Percentiles rank a stretch among this genome's conserved stretches.
Conservation (phyloP, 352 stramenopile species). For the Globisporangium nodosum region DNA sequence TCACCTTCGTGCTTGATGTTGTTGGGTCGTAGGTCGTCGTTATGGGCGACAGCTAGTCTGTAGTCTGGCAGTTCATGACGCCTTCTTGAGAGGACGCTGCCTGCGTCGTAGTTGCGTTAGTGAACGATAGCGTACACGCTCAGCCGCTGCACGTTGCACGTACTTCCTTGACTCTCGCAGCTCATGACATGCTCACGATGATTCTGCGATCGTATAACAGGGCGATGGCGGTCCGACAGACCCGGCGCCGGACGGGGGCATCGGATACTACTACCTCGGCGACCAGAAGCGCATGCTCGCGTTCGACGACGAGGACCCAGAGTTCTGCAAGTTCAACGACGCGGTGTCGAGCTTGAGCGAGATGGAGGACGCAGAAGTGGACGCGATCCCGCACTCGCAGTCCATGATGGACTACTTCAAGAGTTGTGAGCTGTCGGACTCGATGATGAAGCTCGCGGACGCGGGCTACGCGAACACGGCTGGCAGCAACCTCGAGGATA, state of each 20-base stretch:
- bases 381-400: constrained; percentile 45
- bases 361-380: constrained; percentile 48
- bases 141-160: constrained; percentile 2
- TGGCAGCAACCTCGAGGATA: constrained; percentile 56
- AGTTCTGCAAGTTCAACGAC: constrained; percentile 76
- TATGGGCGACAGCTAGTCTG: no score
- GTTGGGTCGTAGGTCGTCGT: no score
- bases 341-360: constrained; percentile 59
- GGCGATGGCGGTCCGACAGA: constrained; percentile 73
- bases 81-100: no score
- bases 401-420: constrained; percentile 82
- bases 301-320: constrained; percentile 56
- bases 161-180: neutral
- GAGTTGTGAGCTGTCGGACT: constrained; percentile 44
- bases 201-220: constrained; percentile 14
- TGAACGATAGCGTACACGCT: neutral
- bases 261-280: constrained; percentile 85
- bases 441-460: constrained; percentile 82
- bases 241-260: constrained; percentile 61
- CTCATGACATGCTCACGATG: neutral
- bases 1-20: neutral
- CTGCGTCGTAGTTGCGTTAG: no score
- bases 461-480: constrained; percentile 79
- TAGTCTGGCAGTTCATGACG: no score
- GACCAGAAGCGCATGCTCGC: constrained; percentile 79